Evolutionary conservation across 2,329 filamentous ascomycete species (phyloP).

Genomic region (Neofusicoccum sp.): DNA sequence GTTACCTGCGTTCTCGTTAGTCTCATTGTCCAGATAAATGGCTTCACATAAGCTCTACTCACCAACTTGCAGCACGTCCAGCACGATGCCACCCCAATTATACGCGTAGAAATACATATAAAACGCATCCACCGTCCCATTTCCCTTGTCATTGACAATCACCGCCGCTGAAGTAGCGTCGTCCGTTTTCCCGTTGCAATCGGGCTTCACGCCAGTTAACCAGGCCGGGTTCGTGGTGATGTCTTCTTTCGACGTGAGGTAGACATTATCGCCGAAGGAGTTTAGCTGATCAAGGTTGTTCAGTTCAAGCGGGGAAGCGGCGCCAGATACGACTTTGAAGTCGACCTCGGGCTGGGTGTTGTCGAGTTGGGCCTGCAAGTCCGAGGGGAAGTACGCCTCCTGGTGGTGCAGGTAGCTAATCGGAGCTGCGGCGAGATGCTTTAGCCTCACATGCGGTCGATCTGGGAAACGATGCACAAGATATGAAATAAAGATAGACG

Average conservation of each 20-base stretch:
- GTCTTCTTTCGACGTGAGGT: constrained; percentile 46
- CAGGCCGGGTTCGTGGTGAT: constrained; percentile 42
- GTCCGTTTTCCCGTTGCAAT: constrained; percentile 50
- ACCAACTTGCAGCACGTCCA: constrained; percentile 48
- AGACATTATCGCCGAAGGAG: constrained; percentile 34
- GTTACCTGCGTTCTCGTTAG: constrained; percentile 39
- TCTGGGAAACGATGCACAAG: too few species aligned
- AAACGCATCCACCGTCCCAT: constrained; percentile 56
- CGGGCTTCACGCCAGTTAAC: constrained; percentile 54
- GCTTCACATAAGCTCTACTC: constrained; percentile 3
- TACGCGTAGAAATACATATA: constrained; percentile 64
- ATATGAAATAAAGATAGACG: neutral
- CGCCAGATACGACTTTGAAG: constrained; percentile 31
- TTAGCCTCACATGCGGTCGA: too few species aligned
- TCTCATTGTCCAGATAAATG: too few species aligned
- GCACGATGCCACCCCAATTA: constrained; percentile 54
- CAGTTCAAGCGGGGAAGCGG: constrained; percentile 39
- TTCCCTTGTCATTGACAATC: constrained; percentile 58
- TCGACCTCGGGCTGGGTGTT: constrained; percentile 42
- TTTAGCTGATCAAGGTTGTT: constrained; percentile 46
- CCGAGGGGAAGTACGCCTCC: constrained; percentile 46
- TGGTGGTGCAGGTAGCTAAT: constrained; percentile 44
- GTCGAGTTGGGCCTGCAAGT: constrained; percentile 41
- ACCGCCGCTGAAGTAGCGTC: constrained; percentile 52
- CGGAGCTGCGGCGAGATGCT: constrained; percentile 33